Conservation (phyloP, 257 asterid genomes). For the Salvia splendens region DNA sequence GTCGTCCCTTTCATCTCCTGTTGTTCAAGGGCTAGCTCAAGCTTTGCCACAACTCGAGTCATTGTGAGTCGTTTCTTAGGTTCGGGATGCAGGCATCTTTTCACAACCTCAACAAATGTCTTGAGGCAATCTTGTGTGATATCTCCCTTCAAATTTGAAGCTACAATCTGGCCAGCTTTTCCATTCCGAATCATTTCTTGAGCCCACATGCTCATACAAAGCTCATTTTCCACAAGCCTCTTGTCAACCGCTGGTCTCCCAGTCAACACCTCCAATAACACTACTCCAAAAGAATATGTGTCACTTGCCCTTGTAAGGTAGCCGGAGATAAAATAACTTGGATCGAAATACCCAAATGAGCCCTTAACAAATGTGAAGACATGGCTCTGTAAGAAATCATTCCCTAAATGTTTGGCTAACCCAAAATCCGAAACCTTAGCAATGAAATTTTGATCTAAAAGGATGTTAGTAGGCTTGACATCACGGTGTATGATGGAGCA, state of each 20-base stretch:
- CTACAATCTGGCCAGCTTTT: too few species aligned
- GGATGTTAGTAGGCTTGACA: constrained; percentile 19
- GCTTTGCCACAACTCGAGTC: not conserved
- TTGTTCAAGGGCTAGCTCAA: not conserved
- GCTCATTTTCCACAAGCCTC: not conserved
- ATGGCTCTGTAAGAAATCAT: too few species aligned
- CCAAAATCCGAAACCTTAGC: constrained; percentile 26
- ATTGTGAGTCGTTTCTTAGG: not conserved
- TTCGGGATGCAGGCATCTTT: not conserved
- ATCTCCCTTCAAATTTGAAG: too few species aligned
- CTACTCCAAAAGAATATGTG: constrained; percentile 21
- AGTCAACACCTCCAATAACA: constrained; percentile 22
- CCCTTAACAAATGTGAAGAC: not conserved
- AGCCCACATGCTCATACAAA: not conserved
- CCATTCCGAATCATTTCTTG: too few species aligned
- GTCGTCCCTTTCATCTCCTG: not conserved
- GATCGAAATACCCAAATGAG: constrained; percentile 21
- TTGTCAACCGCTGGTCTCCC: not conserved
- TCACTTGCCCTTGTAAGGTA: constrained; percentile 8
- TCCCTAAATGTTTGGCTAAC: not conserved
- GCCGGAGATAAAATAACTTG: not conserved
- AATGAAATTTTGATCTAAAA: not conserved
- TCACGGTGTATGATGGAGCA: constrained; percentile 24
- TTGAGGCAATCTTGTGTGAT: not conserved
- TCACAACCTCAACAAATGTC: not conserved